These are phyloP conservation scores for Stagonosporopsis rhizophila DNA, from an alignment of 2,329 filamentous ascomycete genomes.

Conservation along the genomic window DNA sequence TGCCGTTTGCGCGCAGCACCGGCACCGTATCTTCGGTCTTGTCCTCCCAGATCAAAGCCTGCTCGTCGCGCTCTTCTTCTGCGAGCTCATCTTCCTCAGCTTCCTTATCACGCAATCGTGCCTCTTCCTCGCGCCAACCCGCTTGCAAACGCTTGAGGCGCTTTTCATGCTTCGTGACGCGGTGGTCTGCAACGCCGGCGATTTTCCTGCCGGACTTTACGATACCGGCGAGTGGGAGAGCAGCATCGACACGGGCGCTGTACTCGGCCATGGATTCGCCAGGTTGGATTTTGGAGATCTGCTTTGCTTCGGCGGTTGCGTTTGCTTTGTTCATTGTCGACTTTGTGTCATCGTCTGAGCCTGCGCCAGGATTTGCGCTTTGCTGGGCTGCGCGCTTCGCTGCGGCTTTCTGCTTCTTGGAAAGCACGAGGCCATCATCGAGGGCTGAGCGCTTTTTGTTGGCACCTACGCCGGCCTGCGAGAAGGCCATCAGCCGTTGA, in stretches of 20 bases:
- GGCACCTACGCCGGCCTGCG: conserved; percentile 57
- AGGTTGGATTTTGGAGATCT: conserved; percentile 67
- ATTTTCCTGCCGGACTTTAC: conserved; percentile 67
- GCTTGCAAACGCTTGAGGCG: conserved; percentile 70
- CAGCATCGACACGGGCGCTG: conserved; percentile 80
- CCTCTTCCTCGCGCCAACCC: conserved; percentile 64
- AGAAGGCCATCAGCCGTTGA: conserved; percentile 79
- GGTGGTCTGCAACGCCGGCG: conserved; percentile 69
- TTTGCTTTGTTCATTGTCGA: conserved; percentile 1
- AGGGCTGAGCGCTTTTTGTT: conserved; percentile 64
- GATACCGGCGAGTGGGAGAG: conserved; percentile 77
- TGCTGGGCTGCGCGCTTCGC: conserved; percentile 17
- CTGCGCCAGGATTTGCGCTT: not conserved
- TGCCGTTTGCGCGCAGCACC: conserved; percentile 42
- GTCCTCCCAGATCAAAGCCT: conserved; percentile 69
- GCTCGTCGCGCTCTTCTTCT: conserved; percentile 64
- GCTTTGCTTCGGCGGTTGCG: conserved; percentile 36
- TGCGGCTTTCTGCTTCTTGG: conserved; percentile 58
- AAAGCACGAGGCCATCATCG: conserved; percentile 68
- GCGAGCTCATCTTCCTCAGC: conserved; percentile 78
- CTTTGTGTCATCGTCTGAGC: conserved; percentile 10
- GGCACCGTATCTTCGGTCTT: conserved; percentile 69
- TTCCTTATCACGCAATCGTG: conserved; percentile 71
- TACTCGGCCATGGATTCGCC: conserved; percentile 87
- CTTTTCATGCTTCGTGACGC: conserved; percentile 80